Conservation (phyloP, 768 basidiomycete genomes). For the Lentinula detonsa region DNA sequence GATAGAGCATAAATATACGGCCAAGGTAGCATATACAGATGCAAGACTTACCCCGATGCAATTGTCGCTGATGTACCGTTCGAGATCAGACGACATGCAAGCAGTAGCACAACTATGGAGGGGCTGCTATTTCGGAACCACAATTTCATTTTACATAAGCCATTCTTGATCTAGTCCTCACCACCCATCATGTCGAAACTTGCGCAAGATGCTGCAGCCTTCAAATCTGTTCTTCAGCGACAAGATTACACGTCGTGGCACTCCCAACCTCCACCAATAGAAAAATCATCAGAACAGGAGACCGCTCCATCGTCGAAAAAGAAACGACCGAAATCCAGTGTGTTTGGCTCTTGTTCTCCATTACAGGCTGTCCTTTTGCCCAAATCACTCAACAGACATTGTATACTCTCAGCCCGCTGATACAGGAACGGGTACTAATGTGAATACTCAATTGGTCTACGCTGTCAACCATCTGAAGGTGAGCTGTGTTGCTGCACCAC, state of each 20-base stretch:
- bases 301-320: conserved; percentile 35
- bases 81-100: conserved; percentile 56
- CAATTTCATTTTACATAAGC: background rate
- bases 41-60: conserved; percentile 52
- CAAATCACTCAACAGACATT: conserved; percentile 39
- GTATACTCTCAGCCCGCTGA: conserved; percentile 88
- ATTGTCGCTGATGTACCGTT: conserved; percentile 76
- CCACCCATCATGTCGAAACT: conserved; percentile 54
- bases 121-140: background rate
- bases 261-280: conserved; percentile 44
- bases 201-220: conserved; percentile 63
- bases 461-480: conserved; percentile 81
- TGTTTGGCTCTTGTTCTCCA: conserved; percentile 13
- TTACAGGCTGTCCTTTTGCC: background rate
- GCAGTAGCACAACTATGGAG: background rate
- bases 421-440: conserved; percentile 72
- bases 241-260: conserved; percentile 78
- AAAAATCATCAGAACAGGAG: conserved; percentile 13
- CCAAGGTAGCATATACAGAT: background rate
- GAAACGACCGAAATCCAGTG: conserved; percentile 64
- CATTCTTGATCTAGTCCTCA: background rate
- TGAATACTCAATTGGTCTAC: conserved; percentile 84
- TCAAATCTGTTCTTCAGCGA: conserved; percentile 57
- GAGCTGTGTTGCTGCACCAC: conserved; percentile 11
- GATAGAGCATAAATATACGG: background rate